Percentiles rank a stretch among this genome's conserved stretches.
These are phyloP conservation scores for Colletotrichum tabaci DNA, from an alignment of 2,329 filamentous ascomycete species.

Conservation along the genomic window DNA sequence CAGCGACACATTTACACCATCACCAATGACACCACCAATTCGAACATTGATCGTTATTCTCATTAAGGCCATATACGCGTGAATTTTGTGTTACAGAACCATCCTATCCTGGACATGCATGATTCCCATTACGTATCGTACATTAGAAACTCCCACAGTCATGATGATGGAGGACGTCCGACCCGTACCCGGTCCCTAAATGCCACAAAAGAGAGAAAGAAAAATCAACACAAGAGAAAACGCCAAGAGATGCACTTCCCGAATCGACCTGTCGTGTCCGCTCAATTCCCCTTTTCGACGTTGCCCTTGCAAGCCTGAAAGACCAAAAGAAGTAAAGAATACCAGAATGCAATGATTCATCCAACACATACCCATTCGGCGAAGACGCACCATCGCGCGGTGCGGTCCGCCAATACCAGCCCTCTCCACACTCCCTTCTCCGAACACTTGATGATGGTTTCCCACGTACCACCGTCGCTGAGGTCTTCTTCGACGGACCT, in stretches of 20 bases:
- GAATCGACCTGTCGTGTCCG: conserved; percentile 24
- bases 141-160: conserved; percentile 38
- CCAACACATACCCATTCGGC: conserved; percentile 81
- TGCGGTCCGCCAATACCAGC: conserved; percentile 85
- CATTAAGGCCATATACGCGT: conserved; percentile 40
- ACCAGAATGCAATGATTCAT: conserved; percentile 27
- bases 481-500: conserved; percentile 67
- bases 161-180: conserved; percentile 8
- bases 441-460: conserved; percentile 92
- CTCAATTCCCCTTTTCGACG: conserved; percentile 29
- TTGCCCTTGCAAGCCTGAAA: conserved; percentile 27
- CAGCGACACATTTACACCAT: not conserved
- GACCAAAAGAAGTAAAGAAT: conserved; percentile 24
- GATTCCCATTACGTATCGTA: conserved; percentile 42
- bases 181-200: conserved; percentile 26
- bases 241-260: conserved; percentile 42
- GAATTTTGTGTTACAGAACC: conserved; percentile 40
- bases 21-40: not conserved
- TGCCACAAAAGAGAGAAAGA: conserved; percentile 15
- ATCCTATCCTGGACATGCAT: conserved; percentile 39
- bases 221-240: conserved; percentile 30
- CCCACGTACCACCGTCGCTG: conserved; percentile 84
- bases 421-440: conserved; percentile 87
- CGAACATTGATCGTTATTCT: conserved; percentile 8
- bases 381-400: conserved; percentile 92